These are phyloP conservation scores for grape (Vitis vinifera) DNA, from an alignment of 164 flowering plant genomes.

Conservation along the genomic window DNA sequence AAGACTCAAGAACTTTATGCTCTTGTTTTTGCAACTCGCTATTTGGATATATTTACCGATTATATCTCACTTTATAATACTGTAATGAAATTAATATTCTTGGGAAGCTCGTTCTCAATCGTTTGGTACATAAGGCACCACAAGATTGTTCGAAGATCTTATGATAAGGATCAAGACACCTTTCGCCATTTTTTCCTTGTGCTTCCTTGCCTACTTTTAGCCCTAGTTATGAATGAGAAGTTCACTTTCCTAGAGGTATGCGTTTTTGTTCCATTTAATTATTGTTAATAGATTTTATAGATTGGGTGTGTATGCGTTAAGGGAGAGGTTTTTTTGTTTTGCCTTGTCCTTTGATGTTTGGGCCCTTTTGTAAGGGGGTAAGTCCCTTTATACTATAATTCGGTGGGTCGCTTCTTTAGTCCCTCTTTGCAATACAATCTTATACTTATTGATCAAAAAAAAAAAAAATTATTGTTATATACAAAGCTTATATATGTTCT, in stretches of 20 bases:
- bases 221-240: slow-evolving; percentile 70
- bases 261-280: neutral
- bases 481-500: neutral
- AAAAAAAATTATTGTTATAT: too few relatives aligned
- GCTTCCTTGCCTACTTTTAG: slow-evolving; percentile 79
- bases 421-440: too few relatives aligned
- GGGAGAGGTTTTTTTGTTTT: too few relatives aligned
- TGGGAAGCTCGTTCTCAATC: slow-evolving; percentile 91
- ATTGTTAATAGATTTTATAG: neutral
- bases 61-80: slow-evolving; percentile 79
- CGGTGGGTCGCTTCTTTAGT: too few relatives aligned
- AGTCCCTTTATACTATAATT: too few relatives aligned
- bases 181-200: slow-evolving; percentile 76
- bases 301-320: too few relatives aligned
- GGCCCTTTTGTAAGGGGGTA: too few relatives aligned
- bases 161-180: slow-evolving; percentile 91
- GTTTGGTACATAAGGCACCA: slow-evolving; percentile 93
- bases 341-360: too few relatives aligned
- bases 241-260: slow-evolving; percentile 82
- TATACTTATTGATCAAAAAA: too few relatives aligned
- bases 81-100: slow-evolving; percentile 80
- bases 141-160: slow-evolving; percentile 83
- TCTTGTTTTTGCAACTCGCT: slow-evolving; percentile 79
- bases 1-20: slow-evolving; percentile 96
- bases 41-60: slow-evolving; percentile 82